Evolutionary conservation across 2,329 filamentous ascomycete genomes (phyloP).

Genomic region (Exophiala oligosperma): DNA sequence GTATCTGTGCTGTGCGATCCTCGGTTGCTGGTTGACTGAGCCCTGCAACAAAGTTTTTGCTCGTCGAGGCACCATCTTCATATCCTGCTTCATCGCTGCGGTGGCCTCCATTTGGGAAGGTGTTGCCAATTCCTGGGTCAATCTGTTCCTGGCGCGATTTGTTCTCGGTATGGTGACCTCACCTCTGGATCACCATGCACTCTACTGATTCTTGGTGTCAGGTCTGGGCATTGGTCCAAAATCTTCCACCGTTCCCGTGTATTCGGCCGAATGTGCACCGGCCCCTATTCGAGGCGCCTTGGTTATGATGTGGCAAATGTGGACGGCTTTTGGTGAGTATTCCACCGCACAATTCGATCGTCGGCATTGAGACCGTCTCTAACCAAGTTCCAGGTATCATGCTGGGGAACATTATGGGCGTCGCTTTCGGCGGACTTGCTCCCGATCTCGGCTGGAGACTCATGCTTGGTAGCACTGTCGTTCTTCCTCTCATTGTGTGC

Average conservation of each 20-base stretch:
- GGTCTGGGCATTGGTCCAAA: slow-evolving; percentile 46
- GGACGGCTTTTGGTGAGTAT: slow-evolving; percentile 41
- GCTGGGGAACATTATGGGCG: slow-evolving; percentile 51
- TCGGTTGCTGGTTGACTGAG: slow-evolving; percentile 52
- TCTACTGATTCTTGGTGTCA: background rate
- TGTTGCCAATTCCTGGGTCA: slow-evolving; percentile 42
- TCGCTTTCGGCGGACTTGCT: slow-evolving; percentile 45
- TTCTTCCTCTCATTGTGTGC: slow-evolving; percentile 60
- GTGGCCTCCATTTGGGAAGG: slow-evolving; percentile 46
- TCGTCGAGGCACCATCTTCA: slow-evolving; percentile 48
- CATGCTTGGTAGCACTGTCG: slow-evolving; percentile 67
- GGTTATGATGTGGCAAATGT: slow-evolving; percentile 57
- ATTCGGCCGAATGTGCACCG: slow-evolving; percentile 50
- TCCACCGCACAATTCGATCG: too few species aligned
- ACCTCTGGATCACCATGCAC: background rate
- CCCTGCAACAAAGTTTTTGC: slow-evolving; percentile 47
- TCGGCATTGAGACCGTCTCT: background rate
- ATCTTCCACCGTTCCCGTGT: slow-evolving; percentile 48
- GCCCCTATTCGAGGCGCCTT: slow-evolving; percentile 51
- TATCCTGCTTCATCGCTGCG: slow-evolving; percentile 43
- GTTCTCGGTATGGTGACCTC: slow-evolving; percentile 31
- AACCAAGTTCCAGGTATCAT: slow-evolving; percentile 34
- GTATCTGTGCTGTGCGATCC: slow-evolving; percentile 45
- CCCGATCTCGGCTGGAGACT: slow-evolving; percentile 64
- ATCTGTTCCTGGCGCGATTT: slow-evolving; percentile 44